Conservation (phyloP, 306 rosid species). For the Quillaja saponaria region DNA sequence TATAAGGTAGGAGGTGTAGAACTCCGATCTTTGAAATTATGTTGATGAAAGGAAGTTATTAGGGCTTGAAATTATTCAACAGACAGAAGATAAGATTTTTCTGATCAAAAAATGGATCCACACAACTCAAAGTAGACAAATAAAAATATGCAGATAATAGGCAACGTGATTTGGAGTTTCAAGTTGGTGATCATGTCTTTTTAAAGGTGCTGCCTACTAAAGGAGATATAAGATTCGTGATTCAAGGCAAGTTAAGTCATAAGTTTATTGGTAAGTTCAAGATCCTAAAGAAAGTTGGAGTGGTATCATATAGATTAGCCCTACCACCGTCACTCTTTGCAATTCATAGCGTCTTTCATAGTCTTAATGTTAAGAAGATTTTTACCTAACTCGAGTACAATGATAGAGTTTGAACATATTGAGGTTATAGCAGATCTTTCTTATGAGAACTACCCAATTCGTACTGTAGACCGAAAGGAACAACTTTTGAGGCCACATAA, state of each 20-base stretch:
- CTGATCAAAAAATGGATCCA: neutral
- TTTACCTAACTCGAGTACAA: neutral
- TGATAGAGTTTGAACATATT: neutral
- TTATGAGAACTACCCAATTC: neutral
- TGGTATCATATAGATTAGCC: neutral
- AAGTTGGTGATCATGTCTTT: neutral
- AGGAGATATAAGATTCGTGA: neutral
- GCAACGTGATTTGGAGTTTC: neutral
- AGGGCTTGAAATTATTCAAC: no score
- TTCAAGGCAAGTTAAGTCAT: neutral
- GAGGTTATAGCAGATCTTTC: neutral
- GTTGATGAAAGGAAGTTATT: no score
- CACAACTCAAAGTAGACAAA: neutral
- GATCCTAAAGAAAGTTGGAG: neutral
- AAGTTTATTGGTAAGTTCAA: neutral
- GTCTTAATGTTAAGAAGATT: neutral
- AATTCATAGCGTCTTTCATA: neutral
- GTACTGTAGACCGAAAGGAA: neutral
- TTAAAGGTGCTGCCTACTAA: neutral
- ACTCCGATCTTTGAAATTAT: neutral
- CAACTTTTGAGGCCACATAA: no score
- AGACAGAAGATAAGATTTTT: neutral
- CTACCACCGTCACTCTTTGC: neutral
- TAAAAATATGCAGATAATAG: neutral
- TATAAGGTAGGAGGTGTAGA: neutral